These are phyloP conservation scores for Paramecium octaurelia DNA, from an alignment of 73 alveolate genomes.

Conservation along the genomic window DNA sequence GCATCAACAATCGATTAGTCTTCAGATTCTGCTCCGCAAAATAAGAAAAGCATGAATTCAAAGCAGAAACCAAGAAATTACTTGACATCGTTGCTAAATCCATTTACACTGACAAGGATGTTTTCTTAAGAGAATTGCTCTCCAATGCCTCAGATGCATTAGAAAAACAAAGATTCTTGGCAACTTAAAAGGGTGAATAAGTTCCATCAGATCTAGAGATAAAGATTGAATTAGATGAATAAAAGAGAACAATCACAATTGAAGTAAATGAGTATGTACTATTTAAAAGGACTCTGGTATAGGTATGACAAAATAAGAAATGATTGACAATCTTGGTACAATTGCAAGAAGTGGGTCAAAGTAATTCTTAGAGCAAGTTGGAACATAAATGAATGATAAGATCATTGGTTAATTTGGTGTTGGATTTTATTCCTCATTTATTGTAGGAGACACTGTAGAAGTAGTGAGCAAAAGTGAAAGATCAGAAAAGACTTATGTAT, in stretches of 20 bases:
- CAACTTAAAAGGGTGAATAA: not conserved
- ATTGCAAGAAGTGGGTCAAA: conserved; percentile 80
- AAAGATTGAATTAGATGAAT: conserved; percentile 65
- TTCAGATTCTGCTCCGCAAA: not conserved
- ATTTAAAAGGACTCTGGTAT: conserved; percentile 69
- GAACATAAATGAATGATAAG: conserved; percentile 61
- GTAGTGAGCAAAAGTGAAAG: conserved; percentile 71
- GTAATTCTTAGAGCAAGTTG: conserved; percentile 67
- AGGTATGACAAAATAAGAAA: conserved; percentile 78
- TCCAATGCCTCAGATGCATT: conserved; percentile 84
- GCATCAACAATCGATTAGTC: not conserved
- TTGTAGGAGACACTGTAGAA: conserved; percentile 78
- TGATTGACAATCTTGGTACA: conserved; percentile 78
- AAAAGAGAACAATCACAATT: conserved; percentile 66
- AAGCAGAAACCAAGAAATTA: conserved; percentile 80
- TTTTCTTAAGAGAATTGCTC: conserved; percentile 75
- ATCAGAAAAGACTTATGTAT: conserved; percentile 64
- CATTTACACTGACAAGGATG: conserved; percentile 82
- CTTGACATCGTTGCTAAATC: conserved; percentile 84
- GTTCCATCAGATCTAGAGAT: conserved; percentile 66
- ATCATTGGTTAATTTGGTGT: conserved; percentile 87
- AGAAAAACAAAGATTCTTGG: conserved; percentile 76
- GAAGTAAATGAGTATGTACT: not conserved
- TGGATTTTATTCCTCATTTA: conserved; percentile 78
- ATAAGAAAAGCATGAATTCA: conserved; percentile 57